Conservation (phyloP, 371 early-diverging fungal genomes). For the Haplosporangium sp. region DNA sequence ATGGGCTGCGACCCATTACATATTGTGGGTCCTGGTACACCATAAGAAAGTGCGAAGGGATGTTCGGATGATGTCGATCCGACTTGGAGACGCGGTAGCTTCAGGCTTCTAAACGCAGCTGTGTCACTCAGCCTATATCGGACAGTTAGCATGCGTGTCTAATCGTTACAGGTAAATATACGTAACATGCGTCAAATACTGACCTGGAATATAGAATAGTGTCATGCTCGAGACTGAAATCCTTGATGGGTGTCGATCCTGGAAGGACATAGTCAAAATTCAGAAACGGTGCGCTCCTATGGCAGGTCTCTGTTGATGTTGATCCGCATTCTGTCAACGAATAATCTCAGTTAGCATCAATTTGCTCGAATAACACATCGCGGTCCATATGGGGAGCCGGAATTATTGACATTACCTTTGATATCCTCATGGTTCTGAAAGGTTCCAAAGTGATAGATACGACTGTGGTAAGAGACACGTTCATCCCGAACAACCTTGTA, state of each 20-base stretch:
- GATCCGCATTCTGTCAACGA: slow-evolving; percentile 13
- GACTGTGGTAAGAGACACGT: slow-evolving; percentile 24
- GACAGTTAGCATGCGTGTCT: no score
- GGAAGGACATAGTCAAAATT: slow-evolving; percentile 48
- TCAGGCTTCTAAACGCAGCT: slow-evolving; percentile 21
- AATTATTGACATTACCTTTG: slow-evolving; percentile 9
- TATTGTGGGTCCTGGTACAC: slow-evolving; percentile 18
- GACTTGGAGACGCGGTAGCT: slow-evolving; percentile 23
- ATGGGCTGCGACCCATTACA: slow-evolving; percentile 4
- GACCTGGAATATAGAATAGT: slow-evolving; percentile 43
- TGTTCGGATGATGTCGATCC: slow-evolving; percentile 28
- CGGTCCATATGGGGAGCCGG: not conserved
- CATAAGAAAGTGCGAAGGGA: slow-evolving; percentile 25
- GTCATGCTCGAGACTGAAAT: slow-evolving; percentile 47
- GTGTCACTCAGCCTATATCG: slow-evolving; percentile 29
- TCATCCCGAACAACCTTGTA: slow-evolving; percentile 39
- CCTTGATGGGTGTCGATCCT: slow-evolving; percentile 45
- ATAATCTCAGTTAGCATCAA: no score
- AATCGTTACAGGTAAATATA: no score
- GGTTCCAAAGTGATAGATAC: slow-evolving; percentile 44
- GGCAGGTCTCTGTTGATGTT: slow-evolving; percentile 30
- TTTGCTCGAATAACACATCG: no score
- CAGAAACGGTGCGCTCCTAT: slow-evolving; percentile 35
- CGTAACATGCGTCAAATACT: no score
- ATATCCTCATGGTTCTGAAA: slow-evolving; percentile 19